phyloP scores from a whole-genome alignment of 805 yeast genomes.

The Sugiyamaella qingdaonensis region DNA sequence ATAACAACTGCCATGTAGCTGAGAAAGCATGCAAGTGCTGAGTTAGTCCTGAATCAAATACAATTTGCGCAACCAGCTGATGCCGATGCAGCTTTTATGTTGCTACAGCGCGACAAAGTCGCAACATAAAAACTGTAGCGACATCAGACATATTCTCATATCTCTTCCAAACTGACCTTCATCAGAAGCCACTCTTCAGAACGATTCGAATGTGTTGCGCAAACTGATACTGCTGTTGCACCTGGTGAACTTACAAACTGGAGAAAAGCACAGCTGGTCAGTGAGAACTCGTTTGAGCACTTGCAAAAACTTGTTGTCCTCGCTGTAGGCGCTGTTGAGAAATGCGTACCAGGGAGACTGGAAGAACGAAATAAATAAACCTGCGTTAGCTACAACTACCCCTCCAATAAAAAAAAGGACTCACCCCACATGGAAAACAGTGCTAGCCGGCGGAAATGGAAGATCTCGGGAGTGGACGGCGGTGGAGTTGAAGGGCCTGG shows the following conservation, averaged over 20 bases:
- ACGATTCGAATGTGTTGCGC: too few relatives aligned
- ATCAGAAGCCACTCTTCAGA: too few relatives aligned
- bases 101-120: too few relatives aligned
- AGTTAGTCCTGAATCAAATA: background rate
- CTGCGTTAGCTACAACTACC: slow-evolving; percentile 14
- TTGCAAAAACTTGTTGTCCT: slow-evolving; percentile 68
- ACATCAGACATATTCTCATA: too few relatives aligned
- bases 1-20: slow-evolving; percentile 77
- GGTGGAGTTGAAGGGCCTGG: slow-evolving; percentile 8
- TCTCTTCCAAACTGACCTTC: too few relatives aligned
- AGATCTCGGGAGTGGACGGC: slow-evolving; percentile 33
- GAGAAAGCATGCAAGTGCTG: slow-evolving; percentile 70
- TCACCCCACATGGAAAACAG: slow-evolving; percentile 79
- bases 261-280: slow-evolving; percentile 88
- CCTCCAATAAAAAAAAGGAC: slow-evolving; percentile 9
- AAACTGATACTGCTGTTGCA: too few relatives aligned
- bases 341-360: slow-evolving; percentile 89
- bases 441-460: slow-evolving; percentile 64
- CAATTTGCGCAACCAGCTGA: too few relatives aligned
- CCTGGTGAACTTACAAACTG: slow-evolving; percentile 38
- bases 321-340: slow-evolving; percentile 69
- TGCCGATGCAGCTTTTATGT: too few relatives aligned
- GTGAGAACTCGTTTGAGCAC: slow-evolving; percentile 82
- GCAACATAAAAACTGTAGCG: too few relatives aligned
- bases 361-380: slow-evolving; percentile 71